phyloP scores from a whole-genome alignment of 768 basidiomycete species.

The Mycena venus region DNA sequence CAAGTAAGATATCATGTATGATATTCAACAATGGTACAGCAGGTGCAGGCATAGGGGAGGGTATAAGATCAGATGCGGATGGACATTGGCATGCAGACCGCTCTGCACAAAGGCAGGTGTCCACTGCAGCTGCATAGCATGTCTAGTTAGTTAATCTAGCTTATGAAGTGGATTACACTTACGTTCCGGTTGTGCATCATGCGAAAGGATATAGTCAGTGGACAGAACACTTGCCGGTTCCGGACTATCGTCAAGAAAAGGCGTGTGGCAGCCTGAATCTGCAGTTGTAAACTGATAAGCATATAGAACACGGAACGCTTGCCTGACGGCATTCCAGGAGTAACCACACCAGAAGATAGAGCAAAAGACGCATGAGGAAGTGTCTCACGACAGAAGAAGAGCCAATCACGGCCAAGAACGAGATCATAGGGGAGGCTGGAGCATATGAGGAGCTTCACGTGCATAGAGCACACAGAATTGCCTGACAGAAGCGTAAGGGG shows the following conservation, averaged over 20 bases:
- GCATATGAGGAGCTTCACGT: background rate
- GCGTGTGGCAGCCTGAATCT: too few relatives aligned
- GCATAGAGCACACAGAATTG: background rate
- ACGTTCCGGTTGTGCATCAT: too few relatives aligned
- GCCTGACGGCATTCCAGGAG: background rate
- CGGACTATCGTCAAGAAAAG: too few relatives aligned
- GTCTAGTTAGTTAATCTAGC: background rate
- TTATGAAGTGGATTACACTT: background rate
- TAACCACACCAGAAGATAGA: background rate
- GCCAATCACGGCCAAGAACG: slow-evolving; percentile 18
- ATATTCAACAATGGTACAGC: background rate
- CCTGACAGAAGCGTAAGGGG: background rate
- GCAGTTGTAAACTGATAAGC: background rate
- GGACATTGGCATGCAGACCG: background rate
- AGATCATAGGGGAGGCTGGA: slow-evolving; percentile 4
- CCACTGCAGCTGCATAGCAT: background rate
- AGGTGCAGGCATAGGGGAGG: background rate
- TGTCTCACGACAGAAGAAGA: slow-evolving; percentile 4
- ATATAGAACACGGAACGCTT: background rate
- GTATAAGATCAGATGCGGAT: background rate
- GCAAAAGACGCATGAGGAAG: background rate
- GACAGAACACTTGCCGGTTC: too few relatives aligned
- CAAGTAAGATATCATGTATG: background rate
- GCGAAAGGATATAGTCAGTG: too few relatives aligned
- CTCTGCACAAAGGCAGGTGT: background rate